phyloP scores from a whole-genome alignment of 2,329 filamentous ascomycete genomes.

The Rutstroemia sp. region DNA sequence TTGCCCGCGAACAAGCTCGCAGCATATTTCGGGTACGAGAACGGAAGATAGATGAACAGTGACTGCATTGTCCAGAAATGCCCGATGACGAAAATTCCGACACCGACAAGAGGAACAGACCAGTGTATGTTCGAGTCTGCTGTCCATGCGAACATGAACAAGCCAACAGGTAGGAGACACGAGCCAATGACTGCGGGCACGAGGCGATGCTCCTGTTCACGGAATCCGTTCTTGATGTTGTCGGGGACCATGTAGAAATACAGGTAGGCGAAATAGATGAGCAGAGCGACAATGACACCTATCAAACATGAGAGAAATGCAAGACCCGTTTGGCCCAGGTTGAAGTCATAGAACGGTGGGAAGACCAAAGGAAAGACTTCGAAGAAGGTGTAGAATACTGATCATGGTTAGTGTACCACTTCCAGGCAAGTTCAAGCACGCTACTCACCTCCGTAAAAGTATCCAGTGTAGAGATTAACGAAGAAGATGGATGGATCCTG shows the following conservation, averaged over 20 bases:
- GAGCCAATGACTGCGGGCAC: slow-evolving; percentile 45
- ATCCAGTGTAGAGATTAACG: slow-evolving; percentile 42
- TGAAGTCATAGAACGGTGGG: not conserved
- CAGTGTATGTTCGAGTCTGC: slow-evolving; percentile 44
- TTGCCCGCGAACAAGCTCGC: slow-evolving; percentile 43
- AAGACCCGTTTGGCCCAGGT: not conserved
- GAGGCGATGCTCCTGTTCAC: slow-evolving; percentile 31
- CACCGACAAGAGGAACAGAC: slow-evolving; percentile 48
- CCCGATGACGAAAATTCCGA: slow-evolving; percentile 43
- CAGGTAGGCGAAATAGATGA: no score
- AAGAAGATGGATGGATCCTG: slow-evolving; percentile 43
- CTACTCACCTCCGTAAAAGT: not conserved
- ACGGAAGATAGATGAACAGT: slow-evolving; percentile 51
- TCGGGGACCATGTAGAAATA: no score
- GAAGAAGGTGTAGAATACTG: slow-evolving; percentile 9
- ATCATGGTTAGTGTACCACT: no score
- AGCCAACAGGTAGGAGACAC: slow-evolving; percentile 45
- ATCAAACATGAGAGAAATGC: no score
- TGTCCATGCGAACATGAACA: slow-evolving; percentile 54
- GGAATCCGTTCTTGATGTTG: no score
- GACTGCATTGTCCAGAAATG: slow-evolving; percentile 50
- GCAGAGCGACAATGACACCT: no score
- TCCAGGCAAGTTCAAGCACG: no score
- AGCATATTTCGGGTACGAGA: slow-evolving; percentile 32
- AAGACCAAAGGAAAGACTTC: slow-evolving; percentile 9